Evolutionary conservation across 2,329 filamentous ascomycete species (phyloP).

Genomic region (Hypoxylon sp.): DNA sequence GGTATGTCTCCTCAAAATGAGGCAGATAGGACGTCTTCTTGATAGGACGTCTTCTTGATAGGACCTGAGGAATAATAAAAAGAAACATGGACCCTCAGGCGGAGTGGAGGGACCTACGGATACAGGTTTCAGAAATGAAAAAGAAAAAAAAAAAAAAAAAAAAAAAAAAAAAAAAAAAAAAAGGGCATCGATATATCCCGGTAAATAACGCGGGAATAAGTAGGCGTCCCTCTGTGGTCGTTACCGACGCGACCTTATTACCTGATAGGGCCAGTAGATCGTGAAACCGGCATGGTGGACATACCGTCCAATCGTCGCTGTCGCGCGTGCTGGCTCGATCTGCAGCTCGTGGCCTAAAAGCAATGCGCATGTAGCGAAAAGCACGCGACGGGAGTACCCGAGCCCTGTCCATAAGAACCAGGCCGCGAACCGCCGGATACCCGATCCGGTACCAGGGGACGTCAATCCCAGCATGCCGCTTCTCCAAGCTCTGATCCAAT

Average conservation of each 20-base stretch:
- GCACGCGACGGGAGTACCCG: slow-evolving; percentile 36
- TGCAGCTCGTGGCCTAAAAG: slow-evolving; percentile 20
- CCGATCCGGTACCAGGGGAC: slow-evolving; percentile 30
- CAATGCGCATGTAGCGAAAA: neutral
- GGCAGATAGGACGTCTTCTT: neutral
- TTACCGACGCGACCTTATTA: neutral
- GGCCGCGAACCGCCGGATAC: slow-evolving; percentile 31
- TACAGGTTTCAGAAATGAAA: neutral
- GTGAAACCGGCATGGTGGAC: neutral
- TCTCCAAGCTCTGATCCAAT: slow-evolving; percentile 27
- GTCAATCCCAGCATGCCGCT: slow-evolving; percentile 17
- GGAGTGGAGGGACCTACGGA: neutral
- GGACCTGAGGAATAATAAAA: neutral
- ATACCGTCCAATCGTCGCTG: slow-evolving; percentile 21
- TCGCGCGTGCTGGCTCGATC: slow-evolving; percentile 1
- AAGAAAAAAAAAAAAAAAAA: neutral
- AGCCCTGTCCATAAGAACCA: slow-evolving; percentile 4
- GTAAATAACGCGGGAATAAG: slow-evolving; percentile 1
- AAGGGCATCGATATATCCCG: neutral
- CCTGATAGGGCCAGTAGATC: neutral
- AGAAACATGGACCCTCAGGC: neutral
- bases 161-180: neutral
- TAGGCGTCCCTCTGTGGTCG: neutral
- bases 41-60: too few relatives aligned
- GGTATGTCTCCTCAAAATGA: neutral